These are phyloP conservation scores for Aspergillus carbonarius DNA, from an alignment of 2,329 filamentous ascomycete species.

Conservation along the genomic window DNA sequence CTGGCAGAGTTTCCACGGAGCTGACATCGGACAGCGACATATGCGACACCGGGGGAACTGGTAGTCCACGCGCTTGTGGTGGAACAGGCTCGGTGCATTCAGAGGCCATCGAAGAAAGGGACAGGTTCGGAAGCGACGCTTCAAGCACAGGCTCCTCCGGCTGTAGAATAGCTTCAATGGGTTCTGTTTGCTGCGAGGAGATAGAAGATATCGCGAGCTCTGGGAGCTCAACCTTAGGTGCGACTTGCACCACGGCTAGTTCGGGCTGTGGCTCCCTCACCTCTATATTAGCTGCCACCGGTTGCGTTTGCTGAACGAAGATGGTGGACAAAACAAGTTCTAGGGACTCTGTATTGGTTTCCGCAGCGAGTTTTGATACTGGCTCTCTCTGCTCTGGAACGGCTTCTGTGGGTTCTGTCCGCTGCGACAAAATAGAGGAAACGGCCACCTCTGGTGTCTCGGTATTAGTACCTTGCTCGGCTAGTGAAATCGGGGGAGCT, in stretches of 20 bases:
- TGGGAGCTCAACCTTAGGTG: constrained; percentile 4
- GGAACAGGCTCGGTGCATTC: constrained; percentile 35
- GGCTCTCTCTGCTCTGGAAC: constrained; percentile 17
- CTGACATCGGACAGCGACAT: constrained; percentile 44
- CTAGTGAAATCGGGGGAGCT: constrained; percentile 13
- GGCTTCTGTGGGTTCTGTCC: constrained; percentile 27
- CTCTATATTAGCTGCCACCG: neutral
- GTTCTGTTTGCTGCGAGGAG: constrained; percentile 27
- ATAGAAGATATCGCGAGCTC: constrained; percentile 32
- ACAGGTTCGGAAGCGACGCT: constrained; percentile 21
- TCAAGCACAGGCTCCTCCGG: constrained; percentile 20
- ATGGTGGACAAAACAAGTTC: neutral
- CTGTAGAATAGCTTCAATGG: constrained; percentile 21
- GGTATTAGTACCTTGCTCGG: constrained; percentile 20
- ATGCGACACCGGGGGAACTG: constrained; percentile 29
- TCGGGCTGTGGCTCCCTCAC: neutral
- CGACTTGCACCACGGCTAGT: neutral
- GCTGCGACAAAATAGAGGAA: constrained; percentile 35
- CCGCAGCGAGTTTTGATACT: constrained; percentile 18
- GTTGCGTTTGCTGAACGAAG: neutral
- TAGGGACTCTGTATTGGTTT: neutral
- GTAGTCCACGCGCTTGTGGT: constrained; percentile 21
- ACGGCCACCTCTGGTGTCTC: constrained; percentile 24
- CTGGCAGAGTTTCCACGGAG: constrained; percentile 48
- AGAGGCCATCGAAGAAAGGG: constrained; percentile 30